Evolutionary conservation across 306 rosid genomes (phyloP), one percentile per base, ranked within the genome.

Genomic region (Sphenostylis stenocarpa): DNA sequence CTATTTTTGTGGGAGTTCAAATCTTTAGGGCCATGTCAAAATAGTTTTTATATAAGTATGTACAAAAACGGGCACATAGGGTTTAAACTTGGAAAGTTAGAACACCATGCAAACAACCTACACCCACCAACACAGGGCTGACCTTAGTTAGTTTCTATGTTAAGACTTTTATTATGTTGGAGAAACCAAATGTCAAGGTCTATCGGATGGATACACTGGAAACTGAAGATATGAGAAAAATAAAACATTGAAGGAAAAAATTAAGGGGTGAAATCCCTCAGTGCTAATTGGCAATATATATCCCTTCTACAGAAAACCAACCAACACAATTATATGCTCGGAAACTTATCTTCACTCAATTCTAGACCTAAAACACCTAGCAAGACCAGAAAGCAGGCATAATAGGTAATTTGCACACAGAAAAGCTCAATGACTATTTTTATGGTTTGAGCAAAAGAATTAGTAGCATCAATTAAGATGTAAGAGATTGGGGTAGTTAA

Each of bases 341-440:
- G 5, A 71, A 53, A 41, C 45, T 29, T 63, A 33, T 45, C 38
- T 45, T 69, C 57, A 19, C 31, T 10, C 57, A 77, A 48, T 12
- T 29, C 8, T 20, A 72, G 51, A 21, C 21, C 77, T 43, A 24
- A 62, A 75, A 16, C 41, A 53, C 76, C 66, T 75, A 45, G 44
- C 47, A 61, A 16, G 0, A 19, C 74, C 73, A 41, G 57, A 21
- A 73, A 67, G 36, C 57, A 41, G 31, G 34, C 34, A 24, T 34
- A 17, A 55, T 2, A 64, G 49, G 14, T 26, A 67, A 23, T 15
- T 9, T 2, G 63, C 16, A 34, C 14, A 63, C 15, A 74, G 43
- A 71, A 63, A 66, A 44, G 47, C 58, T 70, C 15, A 19, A 26
- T 7, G 21, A 28, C 17, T 19, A 39, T 13, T 20, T 49, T 1